Evolutionary conservation across 2,329 filamentous ascomycete genomes (phyloP).

Genomic region (Alternaria dauci): DNA sequence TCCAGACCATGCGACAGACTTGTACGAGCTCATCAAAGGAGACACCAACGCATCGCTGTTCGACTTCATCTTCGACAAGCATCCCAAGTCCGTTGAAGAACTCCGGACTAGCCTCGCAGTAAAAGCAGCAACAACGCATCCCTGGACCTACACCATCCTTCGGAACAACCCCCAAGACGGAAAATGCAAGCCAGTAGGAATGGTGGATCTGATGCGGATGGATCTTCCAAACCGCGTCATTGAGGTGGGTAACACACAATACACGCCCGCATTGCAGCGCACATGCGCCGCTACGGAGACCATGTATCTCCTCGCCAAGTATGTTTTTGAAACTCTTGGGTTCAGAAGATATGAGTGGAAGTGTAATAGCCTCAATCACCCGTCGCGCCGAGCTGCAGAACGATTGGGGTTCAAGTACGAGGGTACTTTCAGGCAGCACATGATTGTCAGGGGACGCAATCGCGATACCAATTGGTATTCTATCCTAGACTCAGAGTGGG

Average conservation of each 20-base stretch:
- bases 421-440: conserved; percentile 68
- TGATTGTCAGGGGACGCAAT: conserved; percentile 65
- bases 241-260: conserved; percentile 67
- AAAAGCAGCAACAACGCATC: conserved; percentile 19
- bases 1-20: neutral
- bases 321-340: conserved; percentile 62
- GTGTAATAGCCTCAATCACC: conserved; percentile 64
- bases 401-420: conserved; percentile 68
- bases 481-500: conserved; percentile 68
- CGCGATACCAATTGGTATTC: conserved; percentile 70
- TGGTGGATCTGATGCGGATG: conserved; percentile 52
- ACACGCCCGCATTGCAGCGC: conserved; percentile 60
- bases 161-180: neutral
- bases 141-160: conserved; percentile 25
- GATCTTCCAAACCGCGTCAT: conserved; percentile 56
- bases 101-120: conserved; percentile 3
- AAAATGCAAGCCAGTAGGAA: conserved; percentile 14
- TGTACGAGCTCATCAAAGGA: neutral
- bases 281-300: conserved; percentile 67
- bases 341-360: conserved; percentile 72
- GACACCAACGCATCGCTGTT: conserved; percentile 6
- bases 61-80: conserved; percentile 25
- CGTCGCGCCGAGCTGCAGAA: conserved; percentile 63
- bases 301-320: conserved; percentile 63
- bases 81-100: conserved; percentile 11